Base-by-base conservation (phyloP, 2,329 filamentous ascomycete species). In the Fusarium compactum region DNA sequence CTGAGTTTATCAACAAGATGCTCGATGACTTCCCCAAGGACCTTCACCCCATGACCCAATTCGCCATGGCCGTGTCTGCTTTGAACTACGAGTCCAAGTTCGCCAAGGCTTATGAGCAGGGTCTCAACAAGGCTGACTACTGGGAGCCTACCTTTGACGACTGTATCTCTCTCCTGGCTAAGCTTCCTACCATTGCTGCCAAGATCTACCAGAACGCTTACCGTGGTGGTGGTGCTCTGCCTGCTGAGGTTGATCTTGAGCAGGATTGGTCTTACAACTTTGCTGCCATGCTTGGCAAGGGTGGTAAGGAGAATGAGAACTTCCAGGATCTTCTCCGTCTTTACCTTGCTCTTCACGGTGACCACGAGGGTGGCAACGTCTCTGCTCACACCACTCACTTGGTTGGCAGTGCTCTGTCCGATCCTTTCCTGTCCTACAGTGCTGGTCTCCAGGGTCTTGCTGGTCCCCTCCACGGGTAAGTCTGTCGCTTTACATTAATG, bases 201-300 rank as follows among this genome's bases (percentile, higher is more conserved):
- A 97, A 97, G 83, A 98, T 99, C 78, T 98, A 99, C 87, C 94
- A 97, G 78, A 96, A 96, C 81, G 86, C 94, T 70, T 93, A 96
- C 87, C 85, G 89, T 74, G 89, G 95, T 80, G 87, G 86, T 62
- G 90, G 91, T 77, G 85, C 92, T 71, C 85, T 97, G 68, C 90
- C 93, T 11, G 88, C 91, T 74, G 85, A 92, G 80, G 85, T 97
- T 52, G 95, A 99, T 76, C 82, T 89, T 62, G 87, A 92, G 74
- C 93, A 98, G 83, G 96, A 99, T 82, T 99, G 96, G 96, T 92
- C 95, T 1, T 97, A 98, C 87, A 99, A 99, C 87, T 99, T 98
- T 78, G 96, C 96, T 47, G 93, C 94, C 72, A 94, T 98, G 90
- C 89, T 98, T 57, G 95, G 95, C 78, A 97, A 97, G 85, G 89